These are phyloP conservation scores for Phycomyces nitens DNA, from an alignment of 192 early-diverging fungal species.

Conservation along the genomic window DNA sequence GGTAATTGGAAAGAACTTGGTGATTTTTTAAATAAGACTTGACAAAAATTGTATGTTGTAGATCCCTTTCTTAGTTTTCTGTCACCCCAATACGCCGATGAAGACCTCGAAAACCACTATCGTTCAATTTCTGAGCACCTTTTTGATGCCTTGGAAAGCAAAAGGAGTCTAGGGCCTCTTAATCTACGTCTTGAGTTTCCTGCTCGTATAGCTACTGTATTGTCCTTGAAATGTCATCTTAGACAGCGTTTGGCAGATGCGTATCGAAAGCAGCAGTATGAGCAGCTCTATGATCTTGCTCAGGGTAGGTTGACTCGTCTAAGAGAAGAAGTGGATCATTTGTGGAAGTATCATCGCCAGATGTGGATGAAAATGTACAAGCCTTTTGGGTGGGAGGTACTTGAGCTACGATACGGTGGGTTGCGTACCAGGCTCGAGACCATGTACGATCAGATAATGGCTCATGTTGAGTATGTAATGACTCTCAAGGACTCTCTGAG, in stretches of 20 bases:
- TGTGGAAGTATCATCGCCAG: conserved; percentile 79
- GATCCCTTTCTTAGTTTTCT: conserved; percentile 74
- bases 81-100: conserved; percentile 69
- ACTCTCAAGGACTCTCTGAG: background rate
- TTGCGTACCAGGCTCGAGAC: conserved; percentile 59
- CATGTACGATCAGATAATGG: conserved; percentile 64
- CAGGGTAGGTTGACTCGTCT: conserved; percentile 55
- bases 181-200: conserved; percentile 68
- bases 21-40: conserved; percentile 5
- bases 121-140: conserved; percentile 49
- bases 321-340: conserved; percentile 58
- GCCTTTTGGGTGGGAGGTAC: conserved; percentile 83
- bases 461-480: conserved; percentile 45
- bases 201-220: conserved; percentile 59
- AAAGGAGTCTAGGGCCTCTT: conserved; percentile 54
- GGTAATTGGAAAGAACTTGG: conserved; percentile 33
- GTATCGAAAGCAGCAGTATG: conserved; percentile 52
- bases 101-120: conserved; percentile 71
- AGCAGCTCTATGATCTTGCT: conserved; percentile 51
- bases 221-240: conserved; percentile 68
- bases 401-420: conserved; percentile 83
- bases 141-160: conserved; percentile 41
- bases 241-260: conserved; percentile 60
- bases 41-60: conserved; percentile 25
- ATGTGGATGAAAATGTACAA: conserved; percentile 78